Base-by-base conservation (phyloP, 169 alveolate genomes). In the Plasmodium billcollinsi region DNA sequence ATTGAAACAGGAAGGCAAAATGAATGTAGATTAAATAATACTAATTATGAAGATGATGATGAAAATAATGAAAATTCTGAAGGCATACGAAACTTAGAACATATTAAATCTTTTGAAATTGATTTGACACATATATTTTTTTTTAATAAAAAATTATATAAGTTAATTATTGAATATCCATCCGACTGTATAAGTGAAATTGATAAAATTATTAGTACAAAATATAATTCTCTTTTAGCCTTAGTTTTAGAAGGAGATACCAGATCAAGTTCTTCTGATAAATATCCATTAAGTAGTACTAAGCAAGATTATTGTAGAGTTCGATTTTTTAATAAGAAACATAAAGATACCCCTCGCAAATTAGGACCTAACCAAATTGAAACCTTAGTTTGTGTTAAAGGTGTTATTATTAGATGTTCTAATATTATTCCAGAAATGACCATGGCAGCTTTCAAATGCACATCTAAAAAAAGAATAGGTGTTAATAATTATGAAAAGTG, bases 341-440 rank as follows among this genome's bases (percentile, higher is more conserved):
- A 89, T 26, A 88, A 88, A 18, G 96, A 91, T 59, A 65, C 94
- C 14, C 94, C 95, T 2, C 72, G 96, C 78, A 90, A 91, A 61
- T 74, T 96, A 21, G 96, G 95, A 54, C 98, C 97, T 12, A 78
- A 85, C 15, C 96, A 95, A 61, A 94, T 95, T 54, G 96, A 95
- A 89, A 93, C 96, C 24, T 85, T 98, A 56, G 97, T 98, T 5
- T 96, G 98, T n/a, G 94, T 98, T n/a, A 94, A 95, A 65, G 99
- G 99, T 47, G 97, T 98, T 11, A 99, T 98, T 2, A 97, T 98
- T 49, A 96, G 99, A 72, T 95, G 97, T 56, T 96, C 99, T 9
- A 98, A 97, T 78, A 94, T 99, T 21, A 94, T 97, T 47, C 99
- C 99, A 6, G 99, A 98, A 93, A 99, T 99, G 99, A 97, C 98